Conservation (phyloP, 2,329 filamentous ascomycete species). For the Calonectria pseudoturangicola region DNA sequence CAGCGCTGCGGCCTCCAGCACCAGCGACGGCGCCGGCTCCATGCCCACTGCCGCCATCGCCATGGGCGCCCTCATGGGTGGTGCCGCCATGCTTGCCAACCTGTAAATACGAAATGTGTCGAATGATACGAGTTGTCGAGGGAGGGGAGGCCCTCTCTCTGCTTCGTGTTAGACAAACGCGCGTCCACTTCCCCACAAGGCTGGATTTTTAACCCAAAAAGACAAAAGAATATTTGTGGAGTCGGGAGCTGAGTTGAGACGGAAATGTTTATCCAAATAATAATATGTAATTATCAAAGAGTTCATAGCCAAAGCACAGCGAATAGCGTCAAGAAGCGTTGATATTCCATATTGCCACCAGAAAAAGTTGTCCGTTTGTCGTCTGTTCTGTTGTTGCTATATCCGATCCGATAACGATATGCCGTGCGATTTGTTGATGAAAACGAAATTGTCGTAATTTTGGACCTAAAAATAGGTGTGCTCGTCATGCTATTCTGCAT, state of each 20-base stretch:
- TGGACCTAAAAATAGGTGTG: background rate
- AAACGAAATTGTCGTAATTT: slow-evolving; percentile 13
- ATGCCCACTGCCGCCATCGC: slow-evolving; percentile 36
- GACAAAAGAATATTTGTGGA: background rate
- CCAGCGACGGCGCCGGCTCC: slow-evolving; percentile 28
- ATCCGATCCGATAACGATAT: background rate
- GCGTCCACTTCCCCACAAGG: slow-evolving; percentile 29
- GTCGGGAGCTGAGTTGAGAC: slow-evolving; percentile 6
- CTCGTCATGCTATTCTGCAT: background rate
- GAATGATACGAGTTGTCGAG: background rate
- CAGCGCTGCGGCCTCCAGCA: slow-evolving; percentile 25
- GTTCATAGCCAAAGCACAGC: slow-evolving; percentile 17
- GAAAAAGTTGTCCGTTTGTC: background rate
- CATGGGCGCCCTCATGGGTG: slow-evolving; percentile 37
- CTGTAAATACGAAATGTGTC: slow-evolving; percentile 16
- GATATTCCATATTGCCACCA: slow-evolving; percentile 22
- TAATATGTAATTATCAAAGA: slow-evolving; percentile 34
- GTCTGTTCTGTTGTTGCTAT: too few species aligned
- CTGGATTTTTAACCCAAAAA: background rate
- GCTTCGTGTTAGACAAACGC: slow-evolving; percentile 10
- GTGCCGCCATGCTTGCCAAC: slow-evolving; percentile 37
- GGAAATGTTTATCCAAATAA: slow-evolving; percentile 1
- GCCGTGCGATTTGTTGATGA: background rate
- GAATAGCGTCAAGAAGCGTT: slow-evolving; percentile 27
- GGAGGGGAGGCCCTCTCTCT: background rate